Conservation (phyloP, 108 stramenopile species). For the Skeletonema grethae region DNA sequence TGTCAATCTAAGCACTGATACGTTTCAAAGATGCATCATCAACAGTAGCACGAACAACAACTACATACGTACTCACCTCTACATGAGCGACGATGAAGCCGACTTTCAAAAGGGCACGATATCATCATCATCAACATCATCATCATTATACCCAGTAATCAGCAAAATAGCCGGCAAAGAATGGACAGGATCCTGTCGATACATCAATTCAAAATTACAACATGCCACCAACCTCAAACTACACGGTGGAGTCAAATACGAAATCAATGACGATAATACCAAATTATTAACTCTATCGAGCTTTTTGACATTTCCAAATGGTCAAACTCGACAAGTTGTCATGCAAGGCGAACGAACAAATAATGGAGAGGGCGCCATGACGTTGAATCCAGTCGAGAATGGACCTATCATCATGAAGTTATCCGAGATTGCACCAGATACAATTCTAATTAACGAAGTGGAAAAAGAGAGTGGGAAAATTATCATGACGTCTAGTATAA, state of each 20-base stretch:
- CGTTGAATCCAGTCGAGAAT: constrained; percentile 14
- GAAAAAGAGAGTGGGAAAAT: constrained; percentile 25
- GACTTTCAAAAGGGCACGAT: neutral
- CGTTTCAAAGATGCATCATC: neutral
- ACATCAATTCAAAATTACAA: constrained; percentile 19
- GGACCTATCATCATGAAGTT: constrained; percentile 26
- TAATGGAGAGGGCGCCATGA: constrained; percentile 6
- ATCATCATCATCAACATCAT: neutral
- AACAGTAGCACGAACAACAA: too few species aligned
- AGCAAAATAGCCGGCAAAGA: constrained; percentile 26
- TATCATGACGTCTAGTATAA: constrained; percentile 35
- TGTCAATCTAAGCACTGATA: neutral
- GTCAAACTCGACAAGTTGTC: constrained; percentile 10
- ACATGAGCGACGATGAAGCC: neutral
- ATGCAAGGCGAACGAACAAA: constrained; percentile 12
- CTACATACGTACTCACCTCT: neutral
- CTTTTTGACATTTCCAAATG: constrained; percentile 23
- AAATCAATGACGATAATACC: constrained; percentile 2
- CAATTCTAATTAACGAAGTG: constrained; percentile 37
- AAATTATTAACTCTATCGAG: constrained; percentile 8
- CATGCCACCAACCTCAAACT: constrained; percentile 22
- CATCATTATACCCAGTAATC: constrained; percentile 27
- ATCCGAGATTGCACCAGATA: constrained; percentile 33
- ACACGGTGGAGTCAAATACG: constrained; percentile 26
- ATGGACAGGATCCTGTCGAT: constrained; percentile 32